Percentiles rank a stretch among this genome's conserved stretches.
Evolutionary conservation across 1,139 yeast genomes (phyloP).

Genomic region (Magnusiomyces suaveolens): DNA sequence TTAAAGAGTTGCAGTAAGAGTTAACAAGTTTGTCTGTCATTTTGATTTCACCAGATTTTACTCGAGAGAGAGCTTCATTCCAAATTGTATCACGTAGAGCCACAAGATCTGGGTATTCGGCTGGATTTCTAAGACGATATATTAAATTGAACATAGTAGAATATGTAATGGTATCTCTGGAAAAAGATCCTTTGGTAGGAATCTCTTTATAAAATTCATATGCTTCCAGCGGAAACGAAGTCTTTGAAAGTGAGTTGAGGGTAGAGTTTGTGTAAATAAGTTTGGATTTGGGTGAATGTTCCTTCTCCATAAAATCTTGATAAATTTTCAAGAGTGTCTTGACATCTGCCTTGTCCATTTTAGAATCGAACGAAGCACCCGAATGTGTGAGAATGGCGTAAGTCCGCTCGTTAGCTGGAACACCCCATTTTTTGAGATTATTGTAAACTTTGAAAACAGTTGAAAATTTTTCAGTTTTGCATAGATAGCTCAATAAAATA

Average conservation of each 20-base stretch:
- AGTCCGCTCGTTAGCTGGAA: conserved; percentile 11
- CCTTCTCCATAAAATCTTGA: conserved; percentile 7
- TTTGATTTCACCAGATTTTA: conserved; percentile 3
- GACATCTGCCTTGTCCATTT: conserved; percentile 4
- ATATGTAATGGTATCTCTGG: conserved; percentile 13
- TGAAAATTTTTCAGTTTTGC: conserved; percentile 3
- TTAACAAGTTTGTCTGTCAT: conserved; percentile 9
- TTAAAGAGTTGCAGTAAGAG: conserved; percentile 12
- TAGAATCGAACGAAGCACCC: not conserved
- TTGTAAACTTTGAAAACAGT: conserved; percentile 6
- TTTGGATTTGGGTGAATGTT: conserved; percentile 5
- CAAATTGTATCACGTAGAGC: conserved; percentile 8
- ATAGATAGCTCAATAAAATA: conserved; percentile 7
- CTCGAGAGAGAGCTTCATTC: conserved; percentile 10
- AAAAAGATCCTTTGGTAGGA: conserved; percentile 11
- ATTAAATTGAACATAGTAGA: conserved; percentile 13
- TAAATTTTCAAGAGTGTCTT: conserved; percentile 11
- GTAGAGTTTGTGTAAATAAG: conserved; percentile 11
- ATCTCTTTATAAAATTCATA: conserved; percentile 12
- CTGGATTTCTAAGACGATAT: conserved; percentile 4
- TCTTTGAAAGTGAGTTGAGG: conserved; percentile 9
- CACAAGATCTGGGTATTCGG: not conserved
- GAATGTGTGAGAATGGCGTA: conserved; percentile 7
- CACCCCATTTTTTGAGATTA: conserved; percentile 14
- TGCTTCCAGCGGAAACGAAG: conserved; percentile 7